Evolutionary conservation across 495 filamentous ascomycete genomes (phyloP).

Genomic region (Staphylotrichum longicolle): DNA sequence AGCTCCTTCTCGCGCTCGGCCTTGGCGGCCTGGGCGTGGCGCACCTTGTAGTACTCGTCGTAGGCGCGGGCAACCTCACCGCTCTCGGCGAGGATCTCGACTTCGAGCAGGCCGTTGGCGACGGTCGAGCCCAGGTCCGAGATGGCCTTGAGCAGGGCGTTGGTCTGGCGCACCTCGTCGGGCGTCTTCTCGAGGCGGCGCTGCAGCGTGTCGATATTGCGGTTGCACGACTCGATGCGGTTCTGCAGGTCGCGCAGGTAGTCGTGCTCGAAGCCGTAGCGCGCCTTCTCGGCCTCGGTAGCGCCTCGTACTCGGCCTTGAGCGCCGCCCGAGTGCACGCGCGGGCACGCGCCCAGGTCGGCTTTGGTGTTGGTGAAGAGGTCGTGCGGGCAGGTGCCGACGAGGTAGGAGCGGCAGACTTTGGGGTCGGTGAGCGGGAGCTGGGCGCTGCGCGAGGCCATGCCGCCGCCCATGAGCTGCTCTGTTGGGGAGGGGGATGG

Average conservation of each 20-base stretch:
- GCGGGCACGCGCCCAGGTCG: slow-evolving; percentile 88
- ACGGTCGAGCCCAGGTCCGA: slow-evolving; percentile 75
- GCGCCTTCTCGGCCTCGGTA: slow-evolving; percentile 63
- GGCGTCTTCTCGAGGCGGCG: slow-evolving; percentile 92
- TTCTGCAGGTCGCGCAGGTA: slow-evolving; percentile 94
- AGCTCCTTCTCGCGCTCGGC: slow-evolving; percentile 83
- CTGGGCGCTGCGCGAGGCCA: slow-evolving; percentile 68
- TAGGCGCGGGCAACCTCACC: slow-evolving; percentile 76
- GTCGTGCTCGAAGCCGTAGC: slow-evolving; percentile 91
- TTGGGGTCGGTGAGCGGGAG: slow-evolving; percentile 88
- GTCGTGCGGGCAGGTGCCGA: slow-evolving; percentile 94
- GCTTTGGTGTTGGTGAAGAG: slow-evolving; percentile 99
- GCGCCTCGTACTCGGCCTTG: slow-evolving; percentile 79
- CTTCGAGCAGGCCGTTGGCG: slow-evolving; percentile 78
- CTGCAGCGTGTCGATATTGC: slow-evolving; percentile 86
- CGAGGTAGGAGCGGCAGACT: slow-evolving; percentile 92
- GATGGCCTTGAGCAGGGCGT: slow-evolving; percentile 85
- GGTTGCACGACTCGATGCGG: slow-evolving; percentile 95
- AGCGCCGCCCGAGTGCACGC: slow-evolving; percentile 85
- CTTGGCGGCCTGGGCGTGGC: slow-evolving; percentile 76
- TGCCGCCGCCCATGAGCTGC: slow-evolving; percentile 75
- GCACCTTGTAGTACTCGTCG: slow-evolving; percentile 81
- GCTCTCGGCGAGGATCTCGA: slow-evolving; percentile 79
- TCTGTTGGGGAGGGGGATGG: slow-evolving; percentile 46
- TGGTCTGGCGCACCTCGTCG: slow-evolving; percentile 97